Conservation (phyloP, 768 basidiomycete species). For the Cyclocybe aegerita region DNA sequence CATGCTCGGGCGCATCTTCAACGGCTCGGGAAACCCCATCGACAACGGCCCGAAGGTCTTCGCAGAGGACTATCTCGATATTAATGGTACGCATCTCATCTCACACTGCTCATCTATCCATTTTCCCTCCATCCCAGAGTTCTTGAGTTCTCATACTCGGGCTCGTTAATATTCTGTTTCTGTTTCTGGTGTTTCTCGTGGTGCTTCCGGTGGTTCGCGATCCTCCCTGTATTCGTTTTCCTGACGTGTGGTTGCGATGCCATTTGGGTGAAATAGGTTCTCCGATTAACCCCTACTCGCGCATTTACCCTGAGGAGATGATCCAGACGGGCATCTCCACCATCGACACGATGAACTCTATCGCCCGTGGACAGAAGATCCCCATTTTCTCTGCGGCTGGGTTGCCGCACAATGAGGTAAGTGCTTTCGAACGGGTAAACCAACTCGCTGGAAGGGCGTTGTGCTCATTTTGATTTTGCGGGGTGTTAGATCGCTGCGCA, state of each 20-base stretch:
- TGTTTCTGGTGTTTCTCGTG: too few species aligned
- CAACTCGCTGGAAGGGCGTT: constrained; percentile 1
- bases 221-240: not conserved
- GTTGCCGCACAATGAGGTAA: constrained; percentile 96
- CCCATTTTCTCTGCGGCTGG: constrained; percentile 99
- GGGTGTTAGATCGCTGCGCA: constrained; percentile 89
- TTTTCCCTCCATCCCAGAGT: not conserved
- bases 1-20: constrained; percentile 99
- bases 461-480: not conserved
- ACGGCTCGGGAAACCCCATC: constrained; percentile 96
- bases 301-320: constrained; percentile 99
- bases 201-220: too few species aligned
- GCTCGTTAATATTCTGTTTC: too few species aligned
- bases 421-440: constrained; percentile 16
- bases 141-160: too few species aligned
- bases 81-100: constrained; percentile 72
- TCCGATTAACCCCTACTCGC: constrained; percentile 96
- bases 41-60: constrained; percentile 99
- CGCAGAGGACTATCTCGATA: constrained; percentile 98
- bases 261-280: constrained; percentile 56
- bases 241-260: not conserved
- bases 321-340: constrained; percentile 99
- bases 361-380: constrained; percentile 99
- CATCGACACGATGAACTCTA: constrained; percentile 97
- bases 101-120: not conserved